phyloP scores from a whole-genome alignment of 2,329 filamentous ascomycete species.

The Kalaharituber pfeilii region DNA sequence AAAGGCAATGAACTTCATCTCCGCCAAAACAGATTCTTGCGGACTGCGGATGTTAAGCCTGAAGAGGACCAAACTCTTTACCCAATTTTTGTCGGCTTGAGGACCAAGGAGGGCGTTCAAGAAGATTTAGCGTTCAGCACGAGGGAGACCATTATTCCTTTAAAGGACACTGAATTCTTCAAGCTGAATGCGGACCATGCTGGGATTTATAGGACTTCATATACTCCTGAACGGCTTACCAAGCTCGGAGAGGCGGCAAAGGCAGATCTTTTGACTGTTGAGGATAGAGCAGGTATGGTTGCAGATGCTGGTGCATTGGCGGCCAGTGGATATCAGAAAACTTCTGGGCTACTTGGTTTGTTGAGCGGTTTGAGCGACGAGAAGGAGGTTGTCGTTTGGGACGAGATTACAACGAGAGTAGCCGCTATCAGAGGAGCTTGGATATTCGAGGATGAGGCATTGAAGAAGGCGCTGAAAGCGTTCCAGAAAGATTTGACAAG shows the following conservation, averaged over 20 bases:
- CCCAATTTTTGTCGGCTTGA: slow-evolving; percentile 74
- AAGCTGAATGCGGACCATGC: slow-evolving; percentile 94
- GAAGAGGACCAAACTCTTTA: slow-evolving; percentile 80
- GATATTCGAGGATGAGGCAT: slow-evolving; percentile 64
- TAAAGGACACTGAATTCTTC: slow-evolving; percentile 73
- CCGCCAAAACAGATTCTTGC: slow-evolving; percentile 87
- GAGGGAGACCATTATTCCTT: slow-evolving; percentile 59
- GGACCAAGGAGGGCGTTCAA: slow-evolving; percentile 66
- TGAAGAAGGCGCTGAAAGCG: slow-evolving; percentile 58
- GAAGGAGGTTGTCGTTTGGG: slow-evolving; percentile 85
- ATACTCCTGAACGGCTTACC: slow-evolving; percentile 61
- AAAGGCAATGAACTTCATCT: slow-evolving; percentile 57
- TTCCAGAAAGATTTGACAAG: slow-evolving; percentile 68
- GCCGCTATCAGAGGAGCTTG: slow-evolving; percentile 66
- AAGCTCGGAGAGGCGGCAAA: slow-evolving; percentile 82
- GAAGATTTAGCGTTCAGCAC: slow-evolving; percentile 54
- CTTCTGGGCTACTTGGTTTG: slow-evolving; percentile 69
- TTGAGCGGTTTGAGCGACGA: slow-evolving; percentile 70
- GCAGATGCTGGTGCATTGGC: slow-evolving; percentile 81
- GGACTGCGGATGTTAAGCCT: slow-evolving; percentile 81
- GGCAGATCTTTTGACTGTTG: slow-evolving; percentile 59
- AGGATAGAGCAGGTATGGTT: slow-evolving; percentile 89
- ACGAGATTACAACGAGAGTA: slow-evolving; percentile 68
- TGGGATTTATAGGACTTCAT: slow-evolving; percentile 78
- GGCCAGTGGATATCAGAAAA: slow-evolving; percentile 81